These are phyloP conservation scores for Fraxinus sp. DNA, from an alignment of 305 asterid species.

Conservation along the genomic window DNA sequence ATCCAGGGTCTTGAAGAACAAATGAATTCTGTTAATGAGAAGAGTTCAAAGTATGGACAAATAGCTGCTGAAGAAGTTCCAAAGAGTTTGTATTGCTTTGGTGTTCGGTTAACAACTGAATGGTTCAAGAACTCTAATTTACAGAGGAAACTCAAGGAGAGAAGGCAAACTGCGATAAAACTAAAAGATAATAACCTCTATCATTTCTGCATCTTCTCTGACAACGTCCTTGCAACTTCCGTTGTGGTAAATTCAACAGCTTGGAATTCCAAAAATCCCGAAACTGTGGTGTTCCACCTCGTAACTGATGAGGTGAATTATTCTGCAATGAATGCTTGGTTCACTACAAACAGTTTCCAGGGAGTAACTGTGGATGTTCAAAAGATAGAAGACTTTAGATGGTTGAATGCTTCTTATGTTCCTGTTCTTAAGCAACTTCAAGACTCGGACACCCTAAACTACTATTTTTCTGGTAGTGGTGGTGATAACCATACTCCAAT, in stretches of 20 bases:
- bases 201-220: neutral
- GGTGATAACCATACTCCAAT: neutral
- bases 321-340: neutral
- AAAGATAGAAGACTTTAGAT: neutral
- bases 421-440: neutral
- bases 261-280: neutral
- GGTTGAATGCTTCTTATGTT: neutral
- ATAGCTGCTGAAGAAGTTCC: neutral
- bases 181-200: neutral
- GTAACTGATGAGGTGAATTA: neutral
- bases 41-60: neutral
- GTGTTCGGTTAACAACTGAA: neutral
- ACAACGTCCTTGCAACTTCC: neutral
- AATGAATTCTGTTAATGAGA: neutral
- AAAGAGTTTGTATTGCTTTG: neutral
- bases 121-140: neutral
- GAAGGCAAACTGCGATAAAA: neutral
- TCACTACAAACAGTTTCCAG: conserved; percentile 1
- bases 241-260: conserved; percentile 1
- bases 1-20: neutral
- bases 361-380: neutral
- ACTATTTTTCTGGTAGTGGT: neutral
- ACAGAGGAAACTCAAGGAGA: neutral
- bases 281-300: neutral
- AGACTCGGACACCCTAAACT: neutral